phyloP scores from a whole-genome alignment of 176 grass and related monocot genomes.

The Oryza nivara region DNA sequence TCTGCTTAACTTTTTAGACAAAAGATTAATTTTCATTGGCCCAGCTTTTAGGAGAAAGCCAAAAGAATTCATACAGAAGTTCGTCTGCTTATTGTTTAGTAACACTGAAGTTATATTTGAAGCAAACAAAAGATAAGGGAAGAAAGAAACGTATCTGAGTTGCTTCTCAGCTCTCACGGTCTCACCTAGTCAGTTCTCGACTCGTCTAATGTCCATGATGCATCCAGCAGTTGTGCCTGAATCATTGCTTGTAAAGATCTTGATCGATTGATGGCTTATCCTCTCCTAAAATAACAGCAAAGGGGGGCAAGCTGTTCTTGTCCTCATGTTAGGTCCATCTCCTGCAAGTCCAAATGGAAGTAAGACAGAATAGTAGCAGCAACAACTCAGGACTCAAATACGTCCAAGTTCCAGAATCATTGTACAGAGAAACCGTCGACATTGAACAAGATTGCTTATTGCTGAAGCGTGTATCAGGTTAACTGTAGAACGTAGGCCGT shows the following conservation, averaged over 20 bases:
- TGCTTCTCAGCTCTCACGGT: neutral
- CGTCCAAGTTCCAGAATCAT: neutral
- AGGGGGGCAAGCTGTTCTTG: neutral
- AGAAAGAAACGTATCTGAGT: neutral
- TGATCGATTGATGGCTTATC: neutral
- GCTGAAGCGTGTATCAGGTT: neutral
- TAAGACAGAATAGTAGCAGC: neutral
- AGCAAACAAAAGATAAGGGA: neutral
- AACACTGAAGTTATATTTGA: neutral
- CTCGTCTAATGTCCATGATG: neutral
- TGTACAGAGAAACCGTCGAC: too few species aligned
- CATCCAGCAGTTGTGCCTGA: neutral
- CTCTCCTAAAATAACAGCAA: neutral
- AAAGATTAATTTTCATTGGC: too few species aligned
- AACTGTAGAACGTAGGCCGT: neutral
- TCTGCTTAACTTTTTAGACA: too few species aligned
- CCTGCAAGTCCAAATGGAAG: neutral
- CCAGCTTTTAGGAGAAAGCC: too few species aligned
- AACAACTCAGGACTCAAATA: neutral
- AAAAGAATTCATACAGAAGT: too few species aligned
- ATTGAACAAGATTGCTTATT: neutral
- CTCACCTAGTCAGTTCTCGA: neutral
- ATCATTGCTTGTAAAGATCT: neutral
- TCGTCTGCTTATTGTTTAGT: too few species aligned
- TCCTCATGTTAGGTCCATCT: neutral